Percentiles rank a stretch among this genome's conserved stretches.
Evolutionary conservation across 176 grass and related monocot genomes (phyloP).

Genomic region (Elymus sibiricus): DNA sequence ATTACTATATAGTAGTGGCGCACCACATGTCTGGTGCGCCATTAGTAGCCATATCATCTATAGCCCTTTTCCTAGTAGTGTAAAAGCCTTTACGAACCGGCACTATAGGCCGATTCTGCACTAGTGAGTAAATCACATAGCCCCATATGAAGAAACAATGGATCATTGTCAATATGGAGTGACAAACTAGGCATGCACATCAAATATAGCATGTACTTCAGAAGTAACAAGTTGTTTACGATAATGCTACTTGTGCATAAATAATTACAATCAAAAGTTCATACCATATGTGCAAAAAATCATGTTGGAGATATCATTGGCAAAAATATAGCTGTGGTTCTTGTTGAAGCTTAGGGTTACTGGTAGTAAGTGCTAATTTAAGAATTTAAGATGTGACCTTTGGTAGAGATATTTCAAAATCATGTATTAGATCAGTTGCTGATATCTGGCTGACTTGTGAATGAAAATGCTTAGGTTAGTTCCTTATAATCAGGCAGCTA

Average conservation of each 20-base stretch:
- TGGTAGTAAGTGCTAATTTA: not conserved
- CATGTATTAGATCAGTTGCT: not conserved
- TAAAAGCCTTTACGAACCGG: too few species aligned
- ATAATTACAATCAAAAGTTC: not conserved
- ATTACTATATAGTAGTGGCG: too few species aligned
- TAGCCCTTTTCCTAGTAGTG: too few species aligned
- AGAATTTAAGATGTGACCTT: not conserved
- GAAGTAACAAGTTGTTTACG: too few species aligned
- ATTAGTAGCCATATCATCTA: too few species aligned
- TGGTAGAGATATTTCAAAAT: not conserved
- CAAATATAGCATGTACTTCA: slow-evolving; percentile 9
- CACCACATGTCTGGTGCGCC: too few species aligned
- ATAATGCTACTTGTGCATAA: not conserved
- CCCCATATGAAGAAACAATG: not conserved
- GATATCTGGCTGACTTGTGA: not conserved
- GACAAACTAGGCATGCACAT: not conserved
- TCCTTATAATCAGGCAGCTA: not conserved
- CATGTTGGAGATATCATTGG: not conserved
- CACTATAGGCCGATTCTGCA: too few species aligned
- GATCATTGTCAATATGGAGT: slow-evolving; percentile 8
- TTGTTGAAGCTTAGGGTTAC: not conserved
- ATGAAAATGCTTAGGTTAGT: slow-evolving; percentile 3
- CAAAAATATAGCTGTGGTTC: not conserved
- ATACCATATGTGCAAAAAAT: not conserved
- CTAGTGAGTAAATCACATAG: not conserved